Conservation (phyloP, 1,139 yeast genomes). For the Hyphopichia wangnamkhiaoensis region DNA sequence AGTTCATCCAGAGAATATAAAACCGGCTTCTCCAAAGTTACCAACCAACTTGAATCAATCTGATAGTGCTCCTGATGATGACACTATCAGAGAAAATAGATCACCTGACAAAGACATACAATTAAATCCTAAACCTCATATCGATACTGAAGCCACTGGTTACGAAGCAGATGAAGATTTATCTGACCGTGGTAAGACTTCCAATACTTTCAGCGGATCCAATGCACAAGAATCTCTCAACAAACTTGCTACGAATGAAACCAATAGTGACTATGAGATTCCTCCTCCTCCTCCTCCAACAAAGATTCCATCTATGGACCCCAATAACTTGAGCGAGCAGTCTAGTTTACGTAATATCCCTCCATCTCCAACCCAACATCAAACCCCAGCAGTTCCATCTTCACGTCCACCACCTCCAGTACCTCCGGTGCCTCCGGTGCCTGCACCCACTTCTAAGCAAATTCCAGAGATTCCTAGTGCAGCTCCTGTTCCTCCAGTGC, state of each 20-base stretch:
- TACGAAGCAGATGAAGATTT: constrained; percentile 49
- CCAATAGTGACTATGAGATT: constrained; percentile 9
- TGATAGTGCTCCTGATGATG: constrained; percentile 21
- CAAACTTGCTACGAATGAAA: background rate
- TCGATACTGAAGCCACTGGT: constrained; percentile 39
- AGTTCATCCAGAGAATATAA: constrained; percentile 13
- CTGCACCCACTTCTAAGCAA: too few relatives aligned
- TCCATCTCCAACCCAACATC: too few relatives aligned
- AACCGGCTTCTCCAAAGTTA: constrained; percentile 12
- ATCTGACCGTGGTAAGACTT: constrained; percentile 30
- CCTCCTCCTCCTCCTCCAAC: constrained; percentile 16
- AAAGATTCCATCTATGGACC: constrained; percentile 11
- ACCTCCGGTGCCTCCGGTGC: constrained; percentile 17
- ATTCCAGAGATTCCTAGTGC: too few relatives aligned
- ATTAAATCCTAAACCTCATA: constrained; percentile 9
- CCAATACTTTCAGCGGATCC: constrained; percentile 6
- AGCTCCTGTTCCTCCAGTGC: constrained; percentile 13
- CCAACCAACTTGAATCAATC: constrained; percentile 10
- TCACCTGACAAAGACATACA: constrained; percentile 10
- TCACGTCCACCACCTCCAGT: constrained; percentile 13
- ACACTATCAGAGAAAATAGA: constrained; percentile 5
- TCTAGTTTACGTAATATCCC: too few relatives aligned
- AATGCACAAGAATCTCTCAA: constrained; percentile 6
- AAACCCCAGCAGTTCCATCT: too few relatives aligned
- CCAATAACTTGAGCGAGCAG: too few relatives aligned